Conservation (phyloP, 2,329 filamentous ascomycete genomes). For the Penicillium sp. region DNA sequence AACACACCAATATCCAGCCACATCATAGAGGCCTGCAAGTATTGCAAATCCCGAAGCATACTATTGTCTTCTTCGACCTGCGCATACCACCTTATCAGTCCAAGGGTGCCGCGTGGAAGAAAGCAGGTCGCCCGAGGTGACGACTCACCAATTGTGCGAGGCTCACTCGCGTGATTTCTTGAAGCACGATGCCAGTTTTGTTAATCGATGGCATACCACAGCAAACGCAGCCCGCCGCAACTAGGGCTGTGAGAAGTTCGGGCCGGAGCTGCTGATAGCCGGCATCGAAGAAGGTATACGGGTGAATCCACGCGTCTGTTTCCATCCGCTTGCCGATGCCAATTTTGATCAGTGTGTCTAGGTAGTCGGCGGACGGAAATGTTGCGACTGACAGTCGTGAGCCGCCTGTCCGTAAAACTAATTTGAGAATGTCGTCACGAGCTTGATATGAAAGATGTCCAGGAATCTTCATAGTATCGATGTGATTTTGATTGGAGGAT, state of each 20-base stretch:
- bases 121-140: no score
- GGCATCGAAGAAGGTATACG: conserved; percentile 11
- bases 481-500: conserved; percentile 2
- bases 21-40: conserved; percentile 12
- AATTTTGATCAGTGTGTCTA: conserved; percentile 14
- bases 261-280: conserved; percentile 9
- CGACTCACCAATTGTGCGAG: conserved; percentile 8
- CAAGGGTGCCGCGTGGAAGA: background rate
- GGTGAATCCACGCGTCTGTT: conserved; percentile 14
- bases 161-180: conserved; percentile 11
- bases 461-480: conserved; percentile 11
- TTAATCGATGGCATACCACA: conserved; percentile 12
- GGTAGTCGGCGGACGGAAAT: conserved; percentile 13
- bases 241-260: conserved; percentile 8
- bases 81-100: background rate
- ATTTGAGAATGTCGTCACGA: conserved; percentile 12
- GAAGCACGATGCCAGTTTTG: conserved; percentile 13
- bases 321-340: conserved; percentile 12
- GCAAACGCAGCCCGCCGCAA: conserved; percentile 13
- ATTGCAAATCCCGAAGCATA: conserved; percentile 13
- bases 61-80: conserved; percentile 16
- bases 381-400: conserved; percentile 10
- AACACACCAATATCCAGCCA: conserved; percentile 14
- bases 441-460: conserved; percentile 7
- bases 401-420: conserved; percentile 9